Conservation (phyloP, 2,329 filamentous ascomycete genomes). For the Microthyrium microscopicum region DNA sequence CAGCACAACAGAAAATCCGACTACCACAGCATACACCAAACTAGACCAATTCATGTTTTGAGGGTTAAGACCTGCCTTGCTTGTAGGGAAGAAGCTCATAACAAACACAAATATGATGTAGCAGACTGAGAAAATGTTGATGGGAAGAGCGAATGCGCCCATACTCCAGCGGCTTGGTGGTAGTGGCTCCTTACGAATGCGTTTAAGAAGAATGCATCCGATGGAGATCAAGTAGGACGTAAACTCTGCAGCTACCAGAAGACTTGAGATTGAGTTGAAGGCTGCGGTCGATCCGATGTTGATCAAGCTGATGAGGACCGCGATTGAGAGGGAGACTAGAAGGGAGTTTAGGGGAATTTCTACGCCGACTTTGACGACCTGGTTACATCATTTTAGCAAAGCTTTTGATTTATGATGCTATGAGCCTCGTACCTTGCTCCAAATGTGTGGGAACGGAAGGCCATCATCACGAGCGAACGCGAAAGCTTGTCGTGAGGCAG, state of each 20-base stretch:
- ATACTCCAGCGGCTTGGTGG: constrained; percentile 23
- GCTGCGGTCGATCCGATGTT: constrained; percentile 20
- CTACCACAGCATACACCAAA: constrained; percentile 26
- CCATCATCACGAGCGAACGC: constrained; percentile 20
- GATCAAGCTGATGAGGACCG: constrained; percentile 17
- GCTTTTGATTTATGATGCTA: not conserved
- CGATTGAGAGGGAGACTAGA: constrained; percentile 15
- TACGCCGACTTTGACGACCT: constrained; percentile 15
- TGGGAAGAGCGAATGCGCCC: constrained; percentile 20
- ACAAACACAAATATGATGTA: constrained; percentile 13
- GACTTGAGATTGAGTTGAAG: constrained; percentile 20
- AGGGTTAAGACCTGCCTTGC: constrained; percentile 13
- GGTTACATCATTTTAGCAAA: constrained; percentile 5
- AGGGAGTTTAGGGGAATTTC: constrained; percentile 19
- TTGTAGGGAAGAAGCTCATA: constrained; percentile 5
- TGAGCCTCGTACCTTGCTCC: constrained; percentile 1
- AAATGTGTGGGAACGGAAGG: constrained; percentile 13
- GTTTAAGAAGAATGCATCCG: constrained; percentile 23
- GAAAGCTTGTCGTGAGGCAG: constrained; percentile 19
- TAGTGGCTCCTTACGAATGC: constrained; percentile 20
- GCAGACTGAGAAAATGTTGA: constrained; percentile 21
- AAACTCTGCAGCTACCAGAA: constrained; percentile 22
- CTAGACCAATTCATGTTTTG: constrained; percentile 32
- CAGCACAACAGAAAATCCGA: constrained; percentile 22
- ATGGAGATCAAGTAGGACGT: constrained; percentile 26